Evolutionary conservation across 1,284 basidiomycete species (phyloP).

Genomic region (Leccinum subrobustum): DNA sequence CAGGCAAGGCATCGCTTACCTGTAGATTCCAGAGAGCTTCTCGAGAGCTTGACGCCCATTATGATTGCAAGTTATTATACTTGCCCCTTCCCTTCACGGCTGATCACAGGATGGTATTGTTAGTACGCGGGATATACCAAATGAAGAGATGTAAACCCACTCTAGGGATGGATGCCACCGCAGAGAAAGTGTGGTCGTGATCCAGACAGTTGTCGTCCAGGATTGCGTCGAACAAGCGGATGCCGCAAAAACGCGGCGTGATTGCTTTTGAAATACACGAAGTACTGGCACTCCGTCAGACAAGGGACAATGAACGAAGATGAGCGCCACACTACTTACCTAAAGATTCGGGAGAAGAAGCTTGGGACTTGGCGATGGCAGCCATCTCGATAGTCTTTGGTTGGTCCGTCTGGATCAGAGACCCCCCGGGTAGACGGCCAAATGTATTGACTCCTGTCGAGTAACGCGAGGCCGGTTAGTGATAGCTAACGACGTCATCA

Average conservation of each 20-base stretch:
- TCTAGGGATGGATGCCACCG: neutral
- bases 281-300: conserved; percentile 11
- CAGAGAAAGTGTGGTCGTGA: conserved; percentile 6
- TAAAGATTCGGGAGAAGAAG: neutral
- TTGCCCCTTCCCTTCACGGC: conserved; percentile 1
- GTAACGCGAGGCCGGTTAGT: conserved; percentile 9
- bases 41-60: neutral
- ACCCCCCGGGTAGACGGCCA: conserved; percentile 10
- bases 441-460: conserved; percentile 12
- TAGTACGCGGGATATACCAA: neutral
- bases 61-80: neutral
- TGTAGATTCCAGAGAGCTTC: neutral
- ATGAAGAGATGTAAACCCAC: conserved; percentile 5
- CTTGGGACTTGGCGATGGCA: neutral
- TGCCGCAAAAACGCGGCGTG: neutral
- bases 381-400: conserved; percentile 3
- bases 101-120: conserved; percentile 3
- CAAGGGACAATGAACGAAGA: neutral
- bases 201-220: neutral
- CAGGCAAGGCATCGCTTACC: neutral
- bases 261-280: neutral
- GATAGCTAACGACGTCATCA: neutral
- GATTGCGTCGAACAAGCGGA: conserved; percentile 14
- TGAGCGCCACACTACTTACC: conserved; percentile 12
- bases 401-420: conserved; percentile 11